Base-by-base conservation (phyloP, 148 eudicot genomes). In the Rhododendron ferrugineum region DNA sequence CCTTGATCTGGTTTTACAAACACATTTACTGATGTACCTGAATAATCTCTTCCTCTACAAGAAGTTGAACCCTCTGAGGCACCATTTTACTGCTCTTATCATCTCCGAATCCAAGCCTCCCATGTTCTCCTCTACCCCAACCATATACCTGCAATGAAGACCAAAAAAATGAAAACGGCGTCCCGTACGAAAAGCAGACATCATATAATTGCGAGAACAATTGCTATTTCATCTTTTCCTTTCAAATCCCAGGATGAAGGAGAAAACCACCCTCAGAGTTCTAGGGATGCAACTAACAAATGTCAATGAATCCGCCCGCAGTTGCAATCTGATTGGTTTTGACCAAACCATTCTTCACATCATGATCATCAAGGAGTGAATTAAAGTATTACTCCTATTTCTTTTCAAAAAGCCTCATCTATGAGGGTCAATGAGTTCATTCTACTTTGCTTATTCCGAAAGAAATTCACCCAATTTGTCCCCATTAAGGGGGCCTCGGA, bases 51-150 rank as follows among this genome's bases (percentile, higher is more conserved):
- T 97, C 94, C 79, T 89, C 98, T 6, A 85, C 98, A 26, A 95
- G 95, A 90, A 95, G 98, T 80, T 93, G 98, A 85, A 97, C 98
- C 86, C 89, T 93, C 83, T 97, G 99, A 42, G 99, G 98, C 75
- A 94, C 92, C 99, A 97, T 97, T 88, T 97, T 97, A 93, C 99
- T 97, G 91, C 98, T 97, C 89, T 97, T 97, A 88, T 97, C 99
- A 89, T 97, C 99, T 64, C 99, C 99, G 88, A 95, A 97, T 82
- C 99, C 99, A 79, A 97, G 95, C 87, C 99, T 93, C 70, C 99
- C 99, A 82, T 97, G 99, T 81, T 97, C 99, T 80, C 99, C 99
- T 92, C 99, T 95, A 64, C 99, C 99, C 99, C 99, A 97, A 23
- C 98, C 96, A 87, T 92, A 97, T 56, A 97, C 99, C 99, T 97